phyloP scores from a whole-genome alignment of 176 grass and related monocot genomes.

The Cenchrus purpureus region DNA sequence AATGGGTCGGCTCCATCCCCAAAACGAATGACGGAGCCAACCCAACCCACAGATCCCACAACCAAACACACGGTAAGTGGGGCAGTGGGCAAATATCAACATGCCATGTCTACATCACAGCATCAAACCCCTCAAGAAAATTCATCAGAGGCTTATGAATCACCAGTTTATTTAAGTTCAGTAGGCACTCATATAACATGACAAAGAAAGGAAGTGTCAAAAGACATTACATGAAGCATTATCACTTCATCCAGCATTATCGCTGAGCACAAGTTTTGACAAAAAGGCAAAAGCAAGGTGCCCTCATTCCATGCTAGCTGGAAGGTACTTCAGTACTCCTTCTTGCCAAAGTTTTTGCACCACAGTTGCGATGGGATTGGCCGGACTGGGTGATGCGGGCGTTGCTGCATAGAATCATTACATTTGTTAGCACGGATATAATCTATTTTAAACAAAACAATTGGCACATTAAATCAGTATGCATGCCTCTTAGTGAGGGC shows the following conservation, averaged over 20 bases:
- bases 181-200: conserved; percentile 37
- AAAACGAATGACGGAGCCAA: too few species aligned
- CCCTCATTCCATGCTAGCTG: neutral
- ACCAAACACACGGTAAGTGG: too few species aligned
- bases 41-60: too few species aligned
- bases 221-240: conserved; percentile 36
- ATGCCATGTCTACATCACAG: neutral
- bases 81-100: neutral
- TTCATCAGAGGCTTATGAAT: conserved; percentile 44
- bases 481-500: neutral
- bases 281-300: conserved; percentile 29
- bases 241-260: conserved; percentile 31
- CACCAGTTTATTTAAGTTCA: conserved; percentile 47
- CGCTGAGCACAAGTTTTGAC: conserved; percentile 29
- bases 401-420: conserved; percentile 70
- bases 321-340: conserved; percentile 63
- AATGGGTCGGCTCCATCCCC: too few species aligned
- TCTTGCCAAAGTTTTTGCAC: conserved; percentile 99
- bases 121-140: conserved; percentile 35
- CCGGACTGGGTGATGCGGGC: conserved; percentile 87
- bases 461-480: neutral
- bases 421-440: neutral
- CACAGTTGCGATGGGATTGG: conserved; percentile 96
- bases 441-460: neutral
- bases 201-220: neutral